Base-by-base conservation (phyloP, 257 asterid species). In the Lavandula angustifolia region DNA sequence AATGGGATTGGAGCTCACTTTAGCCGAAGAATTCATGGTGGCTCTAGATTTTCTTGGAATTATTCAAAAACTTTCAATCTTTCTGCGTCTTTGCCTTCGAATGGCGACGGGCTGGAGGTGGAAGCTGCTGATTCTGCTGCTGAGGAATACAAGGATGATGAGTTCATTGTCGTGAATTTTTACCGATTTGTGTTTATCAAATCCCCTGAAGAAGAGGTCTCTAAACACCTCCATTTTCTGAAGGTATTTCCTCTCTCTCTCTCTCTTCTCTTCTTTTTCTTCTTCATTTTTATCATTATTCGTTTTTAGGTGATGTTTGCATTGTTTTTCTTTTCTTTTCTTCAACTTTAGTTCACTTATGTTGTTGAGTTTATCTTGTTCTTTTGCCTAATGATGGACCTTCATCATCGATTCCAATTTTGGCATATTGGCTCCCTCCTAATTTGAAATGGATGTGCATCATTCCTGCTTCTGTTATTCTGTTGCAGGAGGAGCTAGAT, bases 141-240 rank as follows among this genome's bases (percentile, higher is more conserved):
- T 6, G 52, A 70, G 60, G 81, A 58, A 29, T 73, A 56, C 73
- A 35, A 56, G 60, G 75, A 78, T 27, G 86, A 73, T 66, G 81
- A 81, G 67, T 85, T 85, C 73, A 60, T 90, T 17, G 99, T 92
- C 67, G 96, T 92, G 9, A 92, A 89, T 73, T 92, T 89, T 74
- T 92, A 89, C 78, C 75, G 80, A 14, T 84, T 92, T 69, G 94
- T 83, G 63, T 78, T 55, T 56, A 65, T 92, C 53, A 9, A 82
- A 38, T 84, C 89, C 78, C 97, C 99, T 13, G 76, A 80, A 71
- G 81, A 73, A 49, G 92, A 82, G 71, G 76, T 87, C 51, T 73
- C 84, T 27, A 84, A 82, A 50, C 99, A 92, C 83, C 88, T 89
- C 41, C 73, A 87, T n/a, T 92, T 89, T 61, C 72, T 92, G 82